Percentiles rank a stretch among this genome's conserved stretches.
Conservation (phyloP, 768 basidiomycete genomes). For the Stropharia rugosoannulata region DNA sequence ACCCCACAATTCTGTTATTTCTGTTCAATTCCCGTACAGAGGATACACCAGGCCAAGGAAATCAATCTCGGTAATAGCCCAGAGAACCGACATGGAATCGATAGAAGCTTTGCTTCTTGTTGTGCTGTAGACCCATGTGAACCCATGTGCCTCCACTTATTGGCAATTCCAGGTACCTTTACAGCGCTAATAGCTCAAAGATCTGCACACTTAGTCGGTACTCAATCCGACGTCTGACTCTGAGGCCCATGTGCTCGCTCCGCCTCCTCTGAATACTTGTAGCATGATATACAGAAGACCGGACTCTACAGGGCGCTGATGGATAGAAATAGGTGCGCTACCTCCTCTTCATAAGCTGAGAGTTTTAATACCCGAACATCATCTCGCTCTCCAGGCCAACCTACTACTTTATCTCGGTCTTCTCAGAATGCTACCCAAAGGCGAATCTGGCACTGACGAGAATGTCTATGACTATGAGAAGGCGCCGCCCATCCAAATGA, state of each 20-base stretch:
- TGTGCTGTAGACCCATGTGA: too few species aligned
- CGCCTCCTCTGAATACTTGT: not conserved
- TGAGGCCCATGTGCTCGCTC: not conserved
- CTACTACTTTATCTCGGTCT: slow-evolving; percentile 13
- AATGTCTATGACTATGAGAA: slow-evolving; percentile 24
- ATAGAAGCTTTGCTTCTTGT: not conserved
- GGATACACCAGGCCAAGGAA: too few species aligned
- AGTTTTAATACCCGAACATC: slow-evolving; percentile 11
- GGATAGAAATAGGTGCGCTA: slow-evolving; percentile 8
- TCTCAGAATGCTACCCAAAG: slow-evolving; percentile 27
- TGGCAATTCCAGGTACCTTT: not conserved
- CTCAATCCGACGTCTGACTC: not conserved
- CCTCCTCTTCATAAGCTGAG: slow-evolving; percentile 18
- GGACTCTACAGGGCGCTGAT: not conserved
- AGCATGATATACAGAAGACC: not conserved
- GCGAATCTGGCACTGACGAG: slow-evolving; percentile 15
- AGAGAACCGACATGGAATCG: not conserved
- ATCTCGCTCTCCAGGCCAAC: slow-evolving; percentile 13
- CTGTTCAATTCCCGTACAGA: too few species aligned
- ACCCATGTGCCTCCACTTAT: not conserved
- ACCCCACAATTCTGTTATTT: too few species aligned
- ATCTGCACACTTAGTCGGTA: not conserved
- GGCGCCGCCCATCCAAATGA: slow-evolving; percentile 13
- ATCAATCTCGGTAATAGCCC: not conserved
- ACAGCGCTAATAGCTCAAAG: not conserved